A percentile compares a stretch with the other conserved stretches of the same genome.
phyloP scores from a whole-genome alignment of 148 eudicot genomes.

The Vaccinium corymbosum region DNA sequence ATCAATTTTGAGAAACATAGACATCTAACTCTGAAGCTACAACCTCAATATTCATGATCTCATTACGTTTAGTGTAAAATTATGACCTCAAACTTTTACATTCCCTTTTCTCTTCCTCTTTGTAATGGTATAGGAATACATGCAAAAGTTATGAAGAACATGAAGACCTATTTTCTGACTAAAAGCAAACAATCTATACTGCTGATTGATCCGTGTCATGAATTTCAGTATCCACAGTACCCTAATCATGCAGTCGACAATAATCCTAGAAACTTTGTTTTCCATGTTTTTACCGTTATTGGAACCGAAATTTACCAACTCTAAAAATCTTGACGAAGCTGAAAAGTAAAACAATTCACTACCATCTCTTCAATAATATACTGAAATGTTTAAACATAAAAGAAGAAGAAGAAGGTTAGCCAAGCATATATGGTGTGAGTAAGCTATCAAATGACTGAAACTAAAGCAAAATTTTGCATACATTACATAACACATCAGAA shows the following conservation, averaged over 20 bases:
- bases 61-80: background rate
- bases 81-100: background rate
- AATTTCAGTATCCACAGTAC: background rate
- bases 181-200: background rate
- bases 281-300: background rate
- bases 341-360: slow-evolving; percentile 11
- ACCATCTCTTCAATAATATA: background rate
- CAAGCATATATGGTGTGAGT: background rate
- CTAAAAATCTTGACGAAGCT: background rate
- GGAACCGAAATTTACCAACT: background rate
- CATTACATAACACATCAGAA: background rate
- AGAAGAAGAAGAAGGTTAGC: background rate
- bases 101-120: background rate
- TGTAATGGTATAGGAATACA: background rate
- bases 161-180: no score
- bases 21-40: background rate
- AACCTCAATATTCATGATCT: background rate
- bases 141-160: background rate
- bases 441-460: background rate
- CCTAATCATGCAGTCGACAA: background rate
- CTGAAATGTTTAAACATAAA: background rate
- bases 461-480: background rate
- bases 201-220: background rate
- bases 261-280: background rate
- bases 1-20: background rate